Percentiles rank a stretch among this genome's conserved stretches.
Conservation (phyloP, 371 early-diverging fungal species). For the Rhizomucor miehei region DNA sequence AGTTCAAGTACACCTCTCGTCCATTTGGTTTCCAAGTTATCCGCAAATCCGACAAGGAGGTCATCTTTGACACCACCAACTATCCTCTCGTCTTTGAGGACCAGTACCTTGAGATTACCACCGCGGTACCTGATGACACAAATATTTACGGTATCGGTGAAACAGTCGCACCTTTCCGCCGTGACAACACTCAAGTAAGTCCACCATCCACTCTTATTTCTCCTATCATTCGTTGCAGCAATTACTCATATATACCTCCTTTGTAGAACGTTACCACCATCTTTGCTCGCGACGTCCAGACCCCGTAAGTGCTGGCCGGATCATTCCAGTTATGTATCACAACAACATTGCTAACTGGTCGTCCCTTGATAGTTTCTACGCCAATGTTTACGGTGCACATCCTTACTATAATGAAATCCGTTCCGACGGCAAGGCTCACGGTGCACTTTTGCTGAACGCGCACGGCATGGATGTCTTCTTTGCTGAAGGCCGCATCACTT, state of each 20-base stretch:
- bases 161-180: conserved; percentile 11
- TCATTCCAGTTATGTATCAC: no score
- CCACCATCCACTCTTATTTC: no score
- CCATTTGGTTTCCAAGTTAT: conserved; percentile 58
- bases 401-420: conserved; percentile 71
- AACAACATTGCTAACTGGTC: not conserved
- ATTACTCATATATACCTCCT: no score
- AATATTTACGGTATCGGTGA: conserved; percentile 77
- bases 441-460: conserved; percentile 52
- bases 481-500: conserved; percentile 40
- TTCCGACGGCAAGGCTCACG: conserved; percentile 51
- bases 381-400: conserved; percentile 71
- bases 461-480: conserved; percentile 78
- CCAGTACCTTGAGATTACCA: conserved; percentile 64
- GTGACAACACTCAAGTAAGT: not conserved
- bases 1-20: conserved; percentile 41
- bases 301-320: conserved; percentile 37
- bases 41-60: conserved; percentile 41
- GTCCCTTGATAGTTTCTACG: conserved; percentile 29
- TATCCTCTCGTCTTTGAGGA: conserved; percentile 64
- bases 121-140: conserved; percentile 47
- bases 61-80: conserved; percentile 59
- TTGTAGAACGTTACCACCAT: conserved; percentile 36
- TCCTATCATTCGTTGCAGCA: no score
- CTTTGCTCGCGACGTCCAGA: conserved; percentile 59